A percentile compares a stretch with the other conserved stretches of the same genome.
Evolutionary conservation across 331 rosid species (phyloP).

Genomic region (Malus hybrid): DNA sequence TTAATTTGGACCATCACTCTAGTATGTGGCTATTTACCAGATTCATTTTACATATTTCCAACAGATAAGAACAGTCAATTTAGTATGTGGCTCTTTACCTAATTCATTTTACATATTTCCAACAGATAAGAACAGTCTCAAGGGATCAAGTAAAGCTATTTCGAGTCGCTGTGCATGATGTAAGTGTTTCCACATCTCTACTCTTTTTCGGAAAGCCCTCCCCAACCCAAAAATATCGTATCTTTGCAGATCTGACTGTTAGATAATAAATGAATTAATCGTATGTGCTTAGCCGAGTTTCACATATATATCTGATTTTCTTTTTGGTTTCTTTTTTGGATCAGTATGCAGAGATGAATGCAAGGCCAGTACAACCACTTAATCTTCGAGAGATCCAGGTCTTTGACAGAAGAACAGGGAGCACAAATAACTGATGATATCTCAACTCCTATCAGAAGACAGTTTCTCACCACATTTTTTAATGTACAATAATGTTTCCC

Average conservation of each 20-base stretch:
- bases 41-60: background rate
- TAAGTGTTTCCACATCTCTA: constrained; percentile 6
- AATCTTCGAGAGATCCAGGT: constrained; percentile 31
- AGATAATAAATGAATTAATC: too few species aligned
- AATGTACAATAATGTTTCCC: too few species aligned
- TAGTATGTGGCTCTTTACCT: background rate
- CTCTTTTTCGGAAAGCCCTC: too few species aligned
- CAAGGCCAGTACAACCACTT: constrained; percentile 52
- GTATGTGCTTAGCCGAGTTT: too few species aligned
- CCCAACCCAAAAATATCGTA: too few species aligned
- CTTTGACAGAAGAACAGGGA: constrained; percentile 1
- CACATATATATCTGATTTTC: too few species aligned
- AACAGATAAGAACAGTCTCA: constrained; percentile 36
- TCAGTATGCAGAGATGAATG: constrained; percentile 58
- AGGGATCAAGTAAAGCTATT: constrained; percentile 33
- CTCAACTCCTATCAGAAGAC: background rate
- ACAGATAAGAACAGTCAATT: constrained; percentile 30
- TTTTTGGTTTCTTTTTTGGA: too few species aligned
- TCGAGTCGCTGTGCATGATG: constrained; percentile 59
- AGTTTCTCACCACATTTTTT: background rate
- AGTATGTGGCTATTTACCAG: background rate
- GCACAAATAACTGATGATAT: background rate
- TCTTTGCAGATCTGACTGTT: too few species aligned
- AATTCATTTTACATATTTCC: background rate
- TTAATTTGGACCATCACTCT: background rate